A percentile compares a stretch with the other conserved stretches of the same genome.
Conservation (phyloP, 495 filamentous ascomycete species). For the Xylaria castorea region DNA sequence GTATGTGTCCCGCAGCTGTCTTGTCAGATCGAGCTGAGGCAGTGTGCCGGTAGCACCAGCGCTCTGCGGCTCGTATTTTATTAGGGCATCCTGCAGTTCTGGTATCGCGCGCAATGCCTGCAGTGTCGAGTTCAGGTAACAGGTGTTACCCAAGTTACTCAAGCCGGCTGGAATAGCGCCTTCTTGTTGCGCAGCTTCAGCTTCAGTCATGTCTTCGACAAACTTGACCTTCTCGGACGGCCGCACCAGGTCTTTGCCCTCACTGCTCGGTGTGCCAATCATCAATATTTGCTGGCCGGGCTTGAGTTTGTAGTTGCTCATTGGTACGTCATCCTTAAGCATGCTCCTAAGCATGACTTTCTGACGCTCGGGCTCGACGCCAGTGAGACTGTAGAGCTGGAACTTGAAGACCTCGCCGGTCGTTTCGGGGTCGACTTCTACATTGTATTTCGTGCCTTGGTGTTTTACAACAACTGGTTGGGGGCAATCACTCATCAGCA, state of each 20-base stretch:
- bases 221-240: slow-evolving; percentile 89
- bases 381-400: slow-evolving; percentile 92
- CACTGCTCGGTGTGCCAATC: slow-evolving; percentile 84
- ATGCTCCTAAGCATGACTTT: slow-evolving; percentile 95
- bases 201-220: slow-evolving; percentile 96
- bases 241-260: slow-evolving; percentile 65
- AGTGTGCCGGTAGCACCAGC: slow-evolving; percentile 29
- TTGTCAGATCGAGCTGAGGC: slow-evolving; percentile 73
- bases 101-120: slow-evolving; percentile 89
- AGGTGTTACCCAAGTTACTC: slow-evolving; percentile 94
- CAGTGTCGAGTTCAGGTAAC: slow-evolving; percentile 96
- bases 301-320: slow-evolving; percentile 84
- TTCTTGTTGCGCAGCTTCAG: slow-evolving; percentile 80
- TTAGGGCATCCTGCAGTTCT: slow-evolving; percentile 84
- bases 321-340: slow-evolving; percentile 91
- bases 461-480: slow-evolving; percentile 88
- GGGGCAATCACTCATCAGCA: not conserved
- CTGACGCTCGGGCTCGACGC: slow-evolving; percentile 94
- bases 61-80: slow-evolving; percentile 63
- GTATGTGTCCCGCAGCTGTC: slow-evolving; percentile 84
- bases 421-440: slow-evolving; percentile 85
- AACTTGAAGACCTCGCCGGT: slow-evolving; percentile 93
- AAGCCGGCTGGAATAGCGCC: slow-evolving; percentile 89
- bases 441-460: slow-evolving; percentile 89
- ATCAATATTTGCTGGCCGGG: slow-evolving; percentile 90